Conservation (phyloP, 2,329 filamentous ascomycete genomes). For the Fusarium sp. region DNA sequence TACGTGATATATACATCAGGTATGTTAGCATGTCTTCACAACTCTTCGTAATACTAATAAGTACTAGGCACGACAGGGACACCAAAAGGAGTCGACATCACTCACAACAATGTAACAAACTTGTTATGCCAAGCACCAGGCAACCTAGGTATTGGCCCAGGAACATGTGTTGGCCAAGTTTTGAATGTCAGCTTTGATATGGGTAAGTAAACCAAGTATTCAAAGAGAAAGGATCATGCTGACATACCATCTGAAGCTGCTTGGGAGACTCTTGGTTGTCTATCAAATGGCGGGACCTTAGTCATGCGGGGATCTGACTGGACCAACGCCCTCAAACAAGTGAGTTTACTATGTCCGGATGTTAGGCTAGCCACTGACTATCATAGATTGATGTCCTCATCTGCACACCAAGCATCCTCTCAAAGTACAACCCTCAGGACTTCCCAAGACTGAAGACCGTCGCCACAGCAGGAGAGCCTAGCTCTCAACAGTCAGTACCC, state of each 20-base stretch:
- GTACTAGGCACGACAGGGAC: slow-evolving; percentile 59
- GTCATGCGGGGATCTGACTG: slow-evolving; percentile 60
- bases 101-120: slow-evolving; percentile 64
- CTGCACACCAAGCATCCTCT: slow-evolving; percentile 62
- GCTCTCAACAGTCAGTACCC: slow-evolving; percentile 49
- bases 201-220: slow-evolving; percentile 51
- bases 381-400: slow-evolving; percentile 60
- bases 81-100: slow-evolving; percentile 67
- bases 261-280: slow-evolving; percentile 64
- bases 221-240: accelerated
- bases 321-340: slow-evolving; percentile 55
- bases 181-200: slow-evolving; percentile 68
- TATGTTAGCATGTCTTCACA: slow-evolving; percentile 15
- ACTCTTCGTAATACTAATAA: not conserved
- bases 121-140: slow-evolving; percentile 59
- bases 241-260: slow-evolving; percentile 50
- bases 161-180: slow-evolving; percentile 62
- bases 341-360: slow-evolving; percentile 22
- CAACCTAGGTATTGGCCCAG: slow-evolving; percentile 57
- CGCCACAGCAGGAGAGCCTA: slow-evolving; percentile 64
- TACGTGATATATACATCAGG: slow-evolving; percentile 66
- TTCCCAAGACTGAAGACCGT: slow-evolving; percentile 61
- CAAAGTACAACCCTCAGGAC: slow-evolving; percentile 55
- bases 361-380: not conserved
- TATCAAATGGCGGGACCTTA: slow-evolving; percentile 65